Percentiles rank a stretch among this genome's conserved stretches.
These are phyloP conservation scores for Candida taoyuanica DNA, from an alignment of 805 yeast species.

Conservation along the genomic window DNA sequence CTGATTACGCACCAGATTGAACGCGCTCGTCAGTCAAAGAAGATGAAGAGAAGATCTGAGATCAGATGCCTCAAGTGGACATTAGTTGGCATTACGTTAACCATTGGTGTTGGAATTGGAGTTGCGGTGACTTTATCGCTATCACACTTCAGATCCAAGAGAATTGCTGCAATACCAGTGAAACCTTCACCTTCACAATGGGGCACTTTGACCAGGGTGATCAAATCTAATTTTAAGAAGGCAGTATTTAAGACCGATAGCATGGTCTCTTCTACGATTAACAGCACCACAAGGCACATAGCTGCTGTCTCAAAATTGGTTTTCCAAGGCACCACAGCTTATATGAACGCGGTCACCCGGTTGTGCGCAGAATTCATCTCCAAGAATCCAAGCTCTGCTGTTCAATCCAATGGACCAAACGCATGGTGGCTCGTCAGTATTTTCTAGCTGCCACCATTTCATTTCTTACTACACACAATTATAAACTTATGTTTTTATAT, in stretches of 20 bases:
- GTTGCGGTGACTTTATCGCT: constrained; percentile 19
- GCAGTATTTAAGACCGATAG: neutral
- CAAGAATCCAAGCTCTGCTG: neutral
- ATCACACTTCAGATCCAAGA: constrained; percentile 2
- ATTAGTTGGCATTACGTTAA: constrained; percentile 17
- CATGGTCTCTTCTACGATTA: too few relatives aligned
- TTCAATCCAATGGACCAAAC: neutral
- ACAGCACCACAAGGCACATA: constrained; percentile 1
- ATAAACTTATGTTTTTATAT: too few relatives aligned
- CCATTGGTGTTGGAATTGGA: constrained; percentile 26
- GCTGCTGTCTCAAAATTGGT: constrained; percentile 9
- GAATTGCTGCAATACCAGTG: neutral
- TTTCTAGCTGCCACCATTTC: neutral
- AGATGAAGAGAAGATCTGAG: constrained; percentile 10
- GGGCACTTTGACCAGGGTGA: neutral
- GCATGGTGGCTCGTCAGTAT: constrained; percentile 2
- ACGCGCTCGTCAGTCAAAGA: constrained; percentile 13
- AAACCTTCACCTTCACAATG: neutral
- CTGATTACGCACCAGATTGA: constrained; percentile 15
- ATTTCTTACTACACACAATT: neutral
- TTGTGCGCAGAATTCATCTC: constrained; percentile 1
- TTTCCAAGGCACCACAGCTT: constrained; percentile 8
- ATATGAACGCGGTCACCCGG: neutral
- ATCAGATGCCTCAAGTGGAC: constrained; percentile 8
- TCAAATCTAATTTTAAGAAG: constrained; percentile 2